Percentiles rank a stretch among this genome's conserved stretches.
Conservation (phyloP, 768 basidiomycete genomes). For the Cystofilobasidium bisporidii region DNA sequence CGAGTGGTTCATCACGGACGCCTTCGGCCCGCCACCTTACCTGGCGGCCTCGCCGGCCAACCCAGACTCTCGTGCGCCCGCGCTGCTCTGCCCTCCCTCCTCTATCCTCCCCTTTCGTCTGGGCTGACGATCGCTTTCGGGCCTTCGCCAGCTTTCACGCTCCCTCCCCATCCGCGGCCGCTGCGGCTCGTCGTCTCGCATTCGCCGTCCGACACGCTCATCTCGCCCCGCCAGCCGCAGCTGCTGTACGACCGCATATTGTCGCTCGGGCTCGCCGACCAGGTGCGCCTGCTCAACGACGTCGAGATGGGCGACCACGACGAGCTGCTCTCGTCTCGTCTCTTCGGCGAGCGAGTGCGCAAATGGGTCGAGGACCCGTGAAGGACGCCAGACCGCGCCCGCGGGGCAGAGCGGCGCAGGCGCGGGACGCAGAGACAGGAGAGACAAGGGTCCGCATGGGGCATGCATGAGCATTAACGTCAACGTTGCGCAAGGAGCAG, state of each 20-base stretch:
- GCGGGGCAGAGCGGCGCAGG: no score
- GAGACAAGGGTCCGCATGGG: no score
- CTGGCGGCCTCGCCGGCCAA: constrained; percentile 17
- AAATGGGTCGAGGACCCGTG: constrained; percentile 5
- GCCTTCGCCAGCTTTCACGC: neutral
- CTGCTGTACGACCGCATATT: neutral
- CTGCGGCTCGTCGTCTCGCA: constrained; percentile 4
- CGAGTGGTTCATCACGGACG: constrained; percentile 24
- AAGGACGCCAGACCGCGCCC: no score
- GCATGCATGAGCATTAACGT: no score
- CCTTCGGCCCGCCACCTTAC: constrained; percentile 27
- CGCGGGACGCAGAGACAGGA: no score
- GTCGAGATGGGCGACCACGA: constrained; percentile 17
- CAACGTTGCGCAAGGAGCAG: no score
- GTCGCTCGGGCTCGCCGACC: neutral
- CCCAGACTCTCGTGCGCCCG: constrained; percentile 14
- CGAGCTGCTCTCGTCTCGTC: constrained; percentile 2
- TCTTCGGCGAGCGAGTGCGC: constrained; percentile 20
- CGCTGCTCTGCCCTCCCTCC: neutral
- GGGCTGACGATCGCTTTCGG: neutral
- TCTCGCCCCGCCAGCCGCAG: constrained; percentile 13
- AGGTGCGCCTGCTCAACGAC: neutral
- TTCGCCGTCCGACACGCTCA: constrained; percentile 15
- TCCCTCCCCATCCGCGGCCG: neutral
- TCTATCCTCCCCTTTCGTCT: neutral